A percentile compares a stretch with the other conserved stretches of the same genome.
Evolutionary conservation across 352 stramenopile species (phyloP).

Genomic region (Phytophthora litchii): DNA sequence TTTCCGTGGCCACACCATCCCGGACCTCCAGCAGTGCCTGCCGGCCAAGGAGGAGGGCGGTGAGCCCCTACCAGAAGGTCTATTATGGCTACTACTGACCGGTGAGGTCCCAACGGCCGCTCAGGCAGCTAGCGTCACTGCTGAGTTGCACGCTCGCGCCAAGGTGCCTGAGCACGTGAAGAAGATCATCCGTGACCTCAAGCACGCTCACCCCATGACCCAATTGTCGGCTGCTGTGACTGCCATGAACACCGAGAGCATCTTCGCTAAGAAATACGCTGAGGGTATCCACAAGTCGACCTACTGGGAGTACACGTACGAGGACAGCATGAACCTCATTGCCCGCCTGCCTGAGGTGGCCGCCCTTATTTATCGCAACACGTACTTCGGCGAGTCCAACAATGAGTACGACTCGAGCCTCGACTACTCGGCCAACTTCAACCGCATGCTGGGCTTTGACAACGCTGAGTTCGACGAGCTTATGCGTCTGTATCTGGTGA

Average conservation of each 20-base stretch:
- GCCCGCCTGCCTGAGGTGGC: constrained; percentile 97
- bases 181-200: constrained; percentile 95
- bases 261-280: constrained; percentile 97
- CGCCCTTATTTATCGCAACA: constrained; percentile 98
- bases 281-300: constrained; percentile 97
- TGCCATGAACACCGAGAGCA: constrained; percentile 94
- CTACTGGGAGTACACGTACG: constrained; percentile 98
- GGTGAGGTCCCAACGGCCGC: constrained; percentile 97
- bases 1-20: constrained; percentile 99
- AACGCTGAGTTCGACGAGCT: constrained; percentile 97
- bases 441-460: constrained; percentile 98
- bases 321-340: constrained; percentile 99
- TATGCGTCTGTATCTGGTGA: constrained; percentile 99
- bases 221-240: constrained; percentile 96
- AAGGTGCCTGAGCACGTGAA: constrained; percentile 96
- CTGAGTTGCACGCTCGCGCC: constrained; percentile 94
- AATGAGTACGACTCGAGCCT: constrained; percentile 94
- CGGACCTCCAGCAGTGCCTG: constrained; percentile 96
- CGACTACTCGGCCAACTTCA: constrained; percentile 99
- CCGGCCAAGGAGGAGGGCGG: constrained; percentile 92
- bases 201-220: constrained; percentile 99
- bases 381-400: constrained; percentile 96
- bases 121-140: constrained; percentile 95
- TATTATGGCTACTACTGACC: constrained; percentile 98
- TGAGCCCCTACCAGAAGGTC: constrained; percentile 96